Evolutionary conservation across 768 basidiomycete genomes (phyloP).

Genomic region (Collybiopsis confluens): DNA sequence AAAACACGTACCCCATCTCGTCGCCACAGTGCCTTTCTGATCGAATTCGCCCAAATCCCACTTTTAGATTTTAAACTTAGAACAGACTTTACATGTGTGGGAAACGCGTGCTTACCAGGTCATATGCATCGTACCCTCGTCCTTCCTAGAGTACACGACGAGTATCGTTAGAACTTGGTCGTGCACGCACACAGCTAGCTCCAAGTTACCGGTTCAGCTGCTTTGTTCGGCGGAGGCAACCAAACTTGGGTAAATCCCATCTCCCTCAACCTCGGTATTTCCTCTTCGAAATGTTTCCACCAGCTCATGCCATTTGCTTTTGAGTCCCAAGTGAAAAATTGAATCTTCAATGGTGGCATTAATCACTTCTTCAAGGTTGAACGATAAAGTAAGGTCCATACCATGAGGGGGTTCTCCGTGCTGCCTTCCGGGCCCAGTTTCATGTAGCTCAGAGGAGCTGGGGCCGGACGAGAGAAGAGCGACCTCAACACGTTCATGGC

Average conservation of each 20-base stretch:
- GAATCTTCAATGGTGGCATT: constrained; percentile 41
- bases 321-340: constrained; percentile 85
- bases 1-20: constrained; percentile 76
- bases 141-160: constrained; percentile 49
- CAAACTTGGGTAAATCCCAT: constrained; percentile 79
- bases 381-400: constrained; percentile 23
- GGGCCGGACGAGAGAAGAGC: constrained; percentile 20
- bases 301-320: constrained; percentile 57
- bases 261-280: constrained; percentile 57
- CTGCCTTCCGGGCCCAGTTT: constrained; percentile 47
- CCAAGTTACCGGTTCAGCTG: constrained; percentile 44
- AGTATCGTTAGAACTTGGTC: too few relatives aligned
- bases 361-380: neutral
- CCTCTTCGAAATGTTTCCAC: constrained; percentile 73
- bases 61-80: constrained; percentile 33
- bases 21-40: constrained; percentile 65
- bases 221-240: constrained; percentile 84
- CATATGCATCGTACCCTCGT: constrained; percentile 84
- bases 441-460: constrained; percentile 54
- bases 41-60: constrained; percentile 88
- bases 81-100: neutral
- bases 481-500: constrained; percentile 26
- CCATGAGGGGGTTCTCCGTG: constrained; percentile 64
- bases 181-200: constrained; percentile 24
- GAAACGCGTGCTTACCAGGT: constrained; percentile 45